Percentiles rank a stretch among this genome's conserved stretches.
These are phyloP conservation scores for Mentha longifolia DNA, from an alignment of 257 asterid species.

Conservation along the genomic window DNA sequence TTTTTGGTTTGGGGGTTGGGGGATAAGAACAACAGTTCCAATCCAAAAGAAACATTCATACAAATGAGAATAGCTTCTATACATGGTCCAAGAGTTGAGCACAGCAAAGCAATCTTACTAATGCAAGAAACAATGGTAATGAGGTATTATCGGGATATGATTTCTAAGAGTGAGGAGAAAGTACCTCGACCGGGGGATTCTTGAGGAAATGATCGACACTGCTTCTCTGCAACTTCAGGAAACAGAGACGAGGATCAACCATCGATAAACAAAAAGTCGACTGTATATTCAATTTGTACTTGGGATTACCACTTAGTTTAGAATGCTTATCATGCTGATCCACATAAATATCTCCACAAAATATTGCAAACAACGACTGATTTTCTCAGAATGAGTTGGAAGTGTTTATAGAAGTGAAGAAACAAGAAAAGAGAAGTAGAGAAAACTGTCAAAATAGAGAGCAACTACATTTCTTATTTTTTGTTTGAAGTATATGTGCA, in stretches of 20 bases:
- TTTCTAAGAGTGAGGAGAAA: not conserved
- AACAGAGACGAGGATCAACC: not conserved
- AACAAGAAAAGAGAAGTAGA: not conserved
- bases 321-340: not conserved
- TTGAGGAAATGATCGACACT: constrained; percentile 53
- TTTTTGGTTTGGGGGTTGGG: not conserved
- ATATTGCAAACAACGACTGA: not conserved
- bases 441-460: not conserved
- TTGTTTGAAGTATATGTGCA: no score
- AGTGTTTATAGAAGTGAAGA: not conserved
- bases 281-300: not conserved
- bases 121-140: constrained; percentile 2
- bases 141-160: not conserved
- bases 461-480: no score
- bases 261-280: not conserved
- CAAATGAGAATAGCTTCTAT: no score
- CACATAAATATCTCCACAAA: not conserved
- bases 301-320: not conserved
- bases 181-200: constrained; percentile 61
- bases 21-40: not conserved
- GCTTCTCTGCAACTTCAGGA: constrained; percentile 57
- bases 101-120: not conserved
- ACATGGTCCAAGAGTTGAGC: no score
- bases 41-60: not conserved
- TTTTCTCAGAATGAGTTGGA: not conserved